These are phyloP conservation scores for Forsythia viridissima DNA, from an alignment of 257 asterid species.

Conservation along the genomic window DNA sequence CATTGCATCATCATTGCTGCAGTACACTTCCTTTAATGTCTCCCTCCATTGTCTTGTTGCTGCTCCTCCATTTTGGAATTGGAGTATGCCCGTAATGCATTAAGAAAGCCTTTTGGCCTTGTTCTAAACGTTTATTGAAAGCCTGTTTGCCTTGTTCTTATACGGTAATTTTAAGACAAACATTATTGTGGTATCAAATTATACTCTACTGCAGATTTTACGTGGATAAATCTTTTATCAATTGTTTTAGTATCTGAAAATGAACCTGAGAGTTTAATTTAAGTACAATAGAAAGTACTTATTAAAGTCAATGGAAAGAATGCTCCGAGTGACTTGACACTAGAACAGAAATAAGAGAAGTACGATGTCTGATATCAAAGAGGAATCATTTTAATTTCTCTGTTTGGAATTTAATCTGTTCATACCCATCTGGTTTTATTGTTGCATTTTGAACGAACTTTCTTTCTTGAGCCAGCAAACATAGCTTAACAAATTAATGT, in stretches of 20 bases:
- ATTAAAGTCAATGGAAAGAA: constrained; percentile 6
- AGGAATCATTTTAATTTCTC: constrained; percentile 10
- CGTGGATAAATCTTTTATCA: neutral
- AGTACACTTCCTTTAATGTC: neutral
- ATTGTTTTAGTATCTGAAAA: constrained; percentile 2
- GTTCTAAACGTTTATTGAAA: neutral
- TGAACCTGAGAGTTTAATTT: constrained; percentile 1
- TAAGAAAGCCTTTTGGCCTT: neutral
- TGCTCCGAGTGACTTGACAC: constrained; percentile 19
- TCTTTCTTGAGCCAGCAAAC: constrained; percentile 20
- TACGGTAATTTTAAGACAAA: neutral
- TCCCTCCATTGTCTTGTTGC: neutral
- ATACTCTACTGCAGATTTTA: neutral
- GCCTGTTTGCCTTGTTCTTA: neutral
- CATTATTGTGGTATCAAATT: neutral
- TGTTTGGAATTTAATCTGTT: constrained; percentile 10
- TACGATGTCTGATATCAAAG: neutral
- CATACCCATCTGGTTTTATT: neutral
- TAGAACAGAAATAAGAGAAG: constrained; percentile 6
- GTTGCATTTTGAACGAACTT: neutral
- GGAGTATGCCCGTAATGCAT: neutral
- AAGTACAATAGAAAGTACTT: no score
- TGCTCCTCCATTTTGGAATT: neutral
- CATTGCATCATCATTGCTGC: neutral
- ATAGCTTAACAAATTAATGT: constrained; percentile 13